Conservation (phyloP, 164 flowering plant genomes). For the Vitis vinifera region ASM3070453v1 NC_081806.1:99501-100000, state of each 20-base stretch:
- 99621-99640: neutral
- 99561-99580: neutral
- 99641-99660: neutral
- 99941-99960: neutral
- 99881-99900: neutral
- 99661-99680: neutral
- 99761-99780: constrained; percentile 1
- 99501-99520: neutral
- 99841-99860: constrained; percentile 3
- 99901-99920: too few species aligned
- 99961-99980: neutral
- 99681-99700: neutral
- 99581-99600: neutral
- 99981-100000: neutral
- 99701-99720: neutral
- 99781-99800: neutral
- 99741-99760: neutral
- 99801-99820: constrained; percentile 4
- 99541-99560: neutral
- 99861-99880: constrained; percentile 2
- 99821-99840: neutral
- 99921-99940: too few species aligned
- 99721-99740: neutral
- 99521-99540: neutral
- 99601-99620: neutral